These are phyloP conservation scores for Casaregolazyma suthepensis DNA, from an alignment of 1,139 yeast genomes.

Conservation along the genomic window DNA sequence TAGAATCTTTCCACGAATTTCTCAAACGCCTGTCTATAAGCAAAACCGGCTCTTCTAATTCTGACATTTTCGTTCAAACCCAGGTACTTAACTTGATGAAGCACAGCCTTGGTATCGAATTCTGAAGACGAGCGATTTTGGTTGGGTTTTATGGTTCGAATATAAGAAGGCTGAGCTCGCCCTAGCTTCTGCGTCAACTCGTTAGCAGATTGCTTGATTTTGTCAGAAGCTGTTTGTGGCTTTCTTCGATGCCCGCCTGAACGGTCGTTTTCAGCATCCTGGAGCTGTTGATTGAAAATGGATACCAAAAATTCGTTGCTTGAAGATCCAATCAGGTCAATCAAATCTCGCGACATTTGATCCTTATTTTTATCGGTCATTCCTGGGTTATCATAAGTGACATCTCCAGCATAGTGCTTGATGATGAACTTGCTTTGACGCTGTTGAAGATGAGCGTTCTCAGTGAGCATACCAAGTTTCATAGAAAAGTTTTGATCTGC, in stretches of 20 bases:
- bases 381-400: constrained; percentile 79
- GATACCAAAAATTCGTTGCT: constrained; percentile 57
- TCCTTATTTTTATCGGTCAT: constrained; percentile 98
- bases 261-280: constrained; percentile 50
- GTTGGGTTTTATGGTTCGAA: constrained; percentile 96
- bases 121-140: constrained; percentile 88
- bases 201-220: constrained; percentile 88
- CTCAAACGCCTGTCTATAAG: constrained; percentile 94
- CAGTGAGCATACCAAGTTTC: constrained; percentile 76
- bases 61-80: constrained; percentile 97
- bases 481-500: constrained; percentile 97
- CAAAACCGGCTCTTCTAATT: constrained; percentile 98
- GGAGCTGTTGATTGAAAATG: constrained; percentile 70
- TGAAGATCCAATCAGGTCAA: constrained; percentile 71
- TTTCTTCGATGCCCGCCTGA: constrained; percentile 35
- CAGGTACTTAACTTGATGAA: constrained; percentile 92
- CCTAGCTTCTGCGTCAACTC: constrained; percentile 84
- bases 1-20: constrained; percentile 96
- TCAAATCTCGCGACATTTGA: constrained; percentile 80
- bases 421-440: constrained; percentile 83
- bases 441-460: constrained; percentile 83
- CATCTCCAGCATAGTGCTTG: constrained; percentile 98
- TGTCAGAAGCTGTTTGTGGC: constrained; percentile 97
- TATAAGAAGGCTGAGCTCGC: constrained; percentile 87
- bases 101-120: constrained; percentile 80